A percentile compares a stretch with the other conserved stretches of the same genome.
These are phyloP conservation scores for Cytospora piceicola DNA, from an alignment of 2,329 filamentous ascomycete genomes.

Conservation along the genomic window DNA sequence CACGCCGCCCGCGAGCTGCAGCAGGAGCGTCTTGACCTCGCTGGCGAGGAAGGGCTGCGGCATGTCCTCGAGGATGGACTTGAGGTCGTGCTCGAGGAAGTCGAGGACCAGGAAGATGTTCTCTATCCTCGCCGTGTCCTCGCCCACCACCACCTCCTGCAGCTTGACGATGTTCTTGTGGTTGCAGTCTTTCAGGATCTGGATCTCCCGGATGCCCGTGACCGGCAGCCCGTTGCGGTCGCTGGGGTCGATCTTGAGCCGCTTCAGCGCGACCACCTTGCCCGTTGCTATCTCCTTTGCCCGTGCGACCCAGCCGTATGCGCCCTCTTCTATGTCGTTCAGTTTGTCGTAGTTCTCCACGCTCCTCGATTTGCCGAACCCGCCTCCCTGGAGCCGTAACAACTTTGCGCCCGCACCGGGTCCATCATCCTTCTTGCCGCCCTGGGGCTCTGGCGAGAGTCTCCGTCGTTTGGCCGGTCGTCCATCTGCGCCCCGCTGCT, in stretches of 20 bases:
- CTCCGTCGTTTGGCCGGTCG: constrained; percentile 66
- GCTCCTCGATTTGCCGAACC: constrained; percentile 73
- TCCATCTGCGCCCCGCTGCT: constrained; percentile 39
- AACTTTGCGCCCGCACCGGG: constrained; percentile 52
- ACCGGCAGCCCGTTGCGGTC: constrained; percentile 82
- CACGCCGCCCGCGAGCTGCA: constrained; percentile 79
- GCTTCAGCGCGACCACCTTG: constrained; percentile 87
- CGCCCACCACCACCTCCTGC: constrained; percentile 81
- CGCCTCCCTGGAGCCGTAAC: constrained; percentile 67
- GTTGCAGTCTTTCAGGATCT: constrained; percentile 78
- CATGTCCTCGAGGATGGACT: constrained; percentile 92
- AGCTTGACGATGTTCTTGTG: constrained; percentile 84
- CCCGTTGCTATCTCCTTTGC: constrained; percentile 75
- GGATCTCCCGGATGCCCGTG: constrained; percentile 90
- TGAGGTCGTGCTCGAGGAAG: constrained; percentile 96
- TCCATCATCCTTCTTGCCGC: constrained; percentile 36
- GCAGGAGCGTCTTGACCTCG: constrained; percentile 87
- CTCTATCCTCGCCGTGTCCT: constrained; percentile 57
- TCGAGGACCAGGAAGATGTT: constrained; percentile 92
- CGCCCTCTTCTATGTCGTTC: constrained; percentile 97
- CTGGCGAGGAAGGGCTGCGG: constrained; percentile 89
- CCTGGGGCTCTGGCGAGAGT: constrained; percentile 52
- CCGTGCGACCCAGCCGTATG: constrained; percentile 91
- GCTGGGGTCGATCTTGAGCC: constrained; percentile 82
- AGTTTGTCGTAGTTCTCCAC: constrained; percentile 89